These are phyloP conservation scores for Clavariopsis aquatica DNA, from an alignment of 495 filamentous ascomycete species.

Conservation along the genomic window DNA sequence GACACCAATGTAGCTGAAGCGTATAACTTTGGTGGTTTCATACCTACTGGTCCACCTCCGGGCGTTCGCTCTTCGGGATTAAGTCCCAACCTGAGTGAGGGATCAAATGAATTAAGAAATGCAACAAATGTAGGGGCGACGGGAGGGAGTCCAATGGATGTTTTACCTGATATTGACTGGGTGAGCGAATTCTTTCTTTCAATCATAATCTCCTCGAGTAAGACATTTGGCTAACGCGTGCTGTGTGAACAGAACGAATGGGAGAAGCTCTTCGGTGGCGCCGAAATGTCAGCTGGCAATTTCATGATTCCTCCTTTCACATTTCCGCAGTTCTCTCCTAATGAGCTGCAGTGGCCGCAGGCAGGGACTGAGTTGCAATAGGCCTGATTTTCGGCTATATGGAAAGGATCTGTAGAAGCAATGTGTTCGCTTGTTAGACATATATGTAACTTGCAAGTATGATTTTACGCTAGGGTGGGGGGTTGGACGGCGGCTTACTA, in stretches of 20 bases:
- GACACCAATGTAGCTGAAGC: background rate
- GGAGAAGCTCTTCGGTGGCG: conserved; percentile 30
- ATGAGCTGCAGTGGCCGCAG: conserved; percentile 23
- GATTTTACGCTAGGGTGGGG: too few species aligned
- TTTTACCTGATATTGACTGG: conserved; percentile 40
- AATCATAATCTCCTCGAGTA: background rate
- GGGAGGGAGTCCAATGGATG: conserved; percentile 27
- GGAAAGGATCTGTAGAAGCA: too few species aligned
- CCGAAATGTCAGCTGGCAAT: conserved; percentile 20
- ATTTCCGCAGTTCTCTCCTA: conserved; percentile 24
- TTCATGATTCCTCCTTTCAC: conserved; percentile 35
- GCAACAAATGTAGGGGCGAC: background rate
- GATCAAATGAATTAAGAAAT: background rate
- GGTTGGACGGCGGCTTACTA: too few species aligned
- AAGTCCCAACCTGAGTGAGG: background rate
- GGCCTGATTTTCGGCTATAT: background rate
- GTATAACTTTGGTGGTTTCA: conserved; percentile 9
- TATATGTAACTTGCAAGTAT: too few species aligned
- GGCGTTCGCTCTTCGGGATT: background rate
- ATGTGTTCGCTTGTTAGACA: too few species aligned
- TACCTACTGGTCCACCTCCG: background rate
- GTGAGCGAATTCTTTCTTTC: conserved; percentile 12
- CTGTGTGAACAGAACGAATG: conserved; percentile 33
- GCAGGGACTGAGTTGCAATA: background rate
- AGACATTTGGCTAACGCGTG: background rate